These are phyloP conservation scores for Passiflora organensis DNA, from an alignment of 345 rosid genomes.

Conservation along the genomic window DNA sequence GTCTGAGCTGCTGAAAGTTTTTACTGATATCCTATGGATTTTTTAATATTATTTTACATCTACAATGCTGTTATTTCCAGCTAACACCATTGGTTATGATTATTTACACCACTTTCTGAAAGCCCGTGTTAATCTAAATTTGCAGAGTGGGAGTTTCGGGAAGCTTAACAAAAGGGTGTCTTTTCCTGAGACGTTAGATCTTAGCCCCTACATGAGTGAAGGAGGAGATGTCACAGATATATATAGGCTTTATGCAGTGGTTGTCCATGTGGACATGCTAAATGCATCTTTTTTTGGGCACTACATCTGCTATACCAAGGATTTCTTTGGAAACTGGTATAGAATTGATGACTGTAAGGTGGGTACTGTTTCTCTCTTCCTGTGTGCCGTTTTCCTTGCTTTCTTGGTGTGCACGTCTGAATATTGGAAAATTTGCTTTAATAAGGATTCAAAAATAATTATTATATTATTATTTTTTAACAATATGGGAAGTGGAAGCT, in stretches of 20 bases:
- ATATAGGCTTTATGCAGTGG: slow-evolving; percentile 85
- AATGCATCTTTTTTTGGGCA: slow-evolving; percentile 98
- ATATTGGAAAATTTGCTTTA: not conserved
- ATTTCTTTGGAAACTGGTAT: slow-evolving; percentile 78
- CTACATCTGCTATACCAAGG: slow-evolving; percentile 85
- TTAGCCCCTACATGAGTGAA: slow-evolving; percentile 78
- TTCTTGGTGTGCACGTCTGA: slow-evolving; percentile 1
- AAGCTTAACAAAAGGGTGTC: slow-evolving; percentile 90
- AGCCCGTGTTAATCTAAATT: slow-evolving; percentile 14
- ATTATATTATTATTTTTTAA: no score
- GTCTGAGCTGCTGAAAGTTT: slow-evolving; percentile 25
- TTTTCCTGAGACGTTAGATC: slow-evolving; percentile 82
- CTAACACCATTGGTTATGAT: not conserved
- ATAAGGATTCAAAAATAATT: no score
- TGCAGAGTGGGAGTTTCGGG: slow-evolving; percentile 95
- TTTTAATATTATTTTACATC: no score
- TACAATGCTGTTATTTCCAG: no score
- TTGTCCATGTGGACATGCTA: slow-evolving; percentile 94
- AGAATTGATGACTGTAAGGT: slow-evolving; percentile 91
- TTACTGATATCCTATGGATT: not conserved
- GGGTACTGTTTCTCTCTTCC: slow-evolving; percentile 7
- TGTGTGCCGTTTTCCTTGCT: not conserved
- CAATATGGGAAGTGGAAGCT: no score
- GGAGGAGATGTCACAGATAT: slow-evolving; percentile 61
- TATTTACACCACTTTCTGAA: slow-evolving; percentile 9